Conservation (phyloP, 176 grass and related monocot species). For the Aegilops speltoides region DNA sequence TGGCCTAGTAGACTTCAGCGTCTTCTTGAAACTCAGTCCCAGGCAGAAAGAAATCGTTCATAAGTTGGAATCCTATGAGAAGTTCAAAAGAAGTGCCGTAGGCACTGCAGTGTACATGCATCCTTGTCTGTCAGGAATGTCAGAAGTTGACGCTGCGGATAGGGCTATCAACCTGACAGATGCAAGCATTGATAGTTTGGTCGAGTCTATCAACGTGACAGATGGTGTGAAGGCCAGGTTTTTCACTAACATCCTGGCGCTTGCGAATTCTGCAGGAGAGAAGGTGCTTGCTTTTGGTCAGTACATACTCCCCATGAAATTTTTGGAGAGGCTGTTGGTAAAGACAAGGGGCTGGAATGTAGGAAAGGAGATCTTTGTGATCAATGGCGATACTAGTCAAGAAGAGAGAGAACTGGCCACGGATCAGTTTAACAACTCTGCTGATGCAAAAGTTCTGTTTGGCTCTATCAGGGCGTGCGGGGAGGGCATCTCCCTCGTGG, state of each 20-base stretch:
- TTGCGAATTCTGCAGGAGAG: conserved; percentile 75
- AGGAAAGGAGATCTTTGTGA: conserved; percentile 89
- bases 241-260: conserved; percentile 78
- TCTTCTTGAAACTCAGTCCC: conserved; percentile 65
- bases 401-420: conserved; percentile 73
- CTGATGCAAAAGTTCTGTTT: conserved; percentile 85
- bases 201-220: conserved; percentile 48
- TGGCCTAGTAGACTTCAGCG: conserved; percentile 78
- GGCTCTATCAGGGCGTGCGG: conserved; percentile 98
- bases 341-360: conserved; percentile 78
- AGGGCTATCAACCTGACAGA: conserved; percentile 45
- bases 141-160: conserved; percentile 64
- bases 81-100: conserved; percentile 70
- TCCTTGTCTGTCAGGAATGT: conserved; percentile 66
- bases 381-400: conserved; percentile 68
- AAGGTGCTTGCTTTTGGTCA: conserved; percentile 90
- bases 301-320: conserved; percentile 83
- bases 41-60: conserved; percentile 61
- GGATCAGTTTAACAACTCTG: conserved; percentile 83
- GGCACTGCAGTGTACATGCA: conserved; percentile 75
- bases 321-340: conserved; percentile 85
- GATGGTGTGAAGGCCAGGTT: conserved; percentile 92
- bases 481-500: conserved; percentile 89
- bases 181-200: conserved; percentile 51
- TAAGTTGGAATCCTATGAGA: conserved; percentile 62